Percentiles rank a stretch among this genome's conserved stretches.
phyloP scores from a whole-genome alignment of 2,329 filamentous ascomycete genomes.

The Huntiella savannae region DNA sequence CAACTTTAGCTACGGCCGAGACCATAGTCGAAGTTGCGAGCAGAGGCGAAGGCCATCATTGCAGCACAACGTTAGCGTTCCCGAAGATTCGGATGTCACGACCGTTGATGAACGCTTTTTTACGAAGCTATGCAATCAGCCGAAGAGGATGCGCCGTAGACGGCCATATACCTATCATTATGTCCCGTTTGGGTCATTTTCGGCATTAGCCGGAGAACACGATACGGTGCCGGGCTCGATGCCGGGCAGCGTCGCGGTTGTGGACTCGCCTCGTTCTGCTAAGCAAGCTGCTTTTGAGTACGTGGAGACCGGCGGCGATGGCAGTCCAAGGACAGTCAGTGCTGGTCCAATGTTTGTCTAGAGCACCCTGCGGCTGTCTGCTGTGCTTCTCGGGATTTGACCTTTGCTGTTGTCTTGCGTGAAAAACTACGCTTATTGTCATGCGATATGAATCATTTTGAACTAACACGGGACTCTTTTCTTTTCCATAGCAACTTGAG shows the following conservation, averaged over 20 bases:
- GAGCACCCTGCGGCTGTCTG: neutral
- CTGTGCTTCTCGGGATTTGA: neutral
- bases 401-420: neutral
- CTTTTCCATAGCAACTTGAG: conserved; percentile 34
- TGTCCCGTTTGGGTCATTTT: no score
- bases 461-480: conserved; percentile 12
- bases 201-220: no score
- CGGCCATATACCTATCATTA: neutral
- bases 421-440: neutral
- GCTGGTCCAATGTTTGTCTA: neutral
- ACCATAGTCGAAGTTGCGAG: no score
- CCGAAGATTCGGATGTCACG: neutral
- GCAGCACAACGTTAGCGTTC: neutral
- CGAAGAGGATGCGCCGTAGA: conserved; percentile 1
- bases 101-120: conserved; percentile 5
- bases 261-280: conserved; percentile 6
- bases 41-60: no score
- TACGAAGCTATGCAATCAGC: neutral
- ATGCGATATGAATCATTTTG: neutral
- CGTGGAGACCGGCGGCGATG: conserved; percentile 1
- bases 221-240: no score
- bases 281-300: conserved; percentile 10
- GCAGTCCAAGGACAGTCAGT: no score
- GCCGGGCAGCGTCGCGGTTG: neutral
- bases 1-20: no score